Conservation (phyloP, 2,329 filamentous ascomycete species). For the Bipolaris sorokiniana region DNA sequence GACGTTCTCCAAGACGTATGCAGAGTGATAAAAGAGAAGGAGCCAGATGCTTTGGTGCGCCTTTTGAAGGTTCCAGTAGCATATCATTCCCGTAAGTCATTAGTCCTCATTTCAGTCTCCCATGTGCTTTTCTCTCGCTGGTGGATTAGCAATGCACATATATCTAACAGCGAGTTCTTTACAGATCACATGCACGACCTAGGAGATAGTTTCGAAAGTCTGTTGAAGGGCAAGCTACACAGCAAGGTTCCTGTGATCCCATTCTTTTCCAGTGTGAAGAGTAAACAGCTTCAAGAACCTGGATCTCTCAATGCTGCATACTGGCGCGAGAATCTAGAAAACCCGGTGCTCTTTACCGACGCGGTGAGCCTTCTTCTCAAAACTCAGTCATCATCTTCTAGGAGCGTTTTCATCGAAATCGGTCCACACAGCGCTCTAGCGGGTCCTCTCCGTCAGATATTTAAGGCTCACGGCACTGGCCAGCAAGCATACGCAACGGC, state of each 20-base stretch:
- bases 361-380: background rate
- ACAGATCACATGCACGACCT: conserved; percentile 26
- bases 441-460: conserved; percentile 20
- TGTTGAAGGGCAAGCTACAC: background rate
- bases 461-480: background rate
- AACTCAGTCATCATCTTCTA: background rate
- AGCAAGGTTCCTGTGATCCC: background rate
- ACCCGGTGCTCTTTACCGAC: conserved; percentile 14
- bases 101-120: background rate
- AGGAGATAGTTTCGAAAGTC: conserved; percentile 11
- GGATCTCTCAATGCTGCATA: conserved; percentile 15
- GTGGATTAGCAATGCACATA: background rate
- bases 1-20: background rate
- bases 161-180: background rate
- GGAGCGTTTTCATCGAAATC: conserved; percentile 17
- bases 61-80: conserved; percentile 26
- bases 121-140: background rate
- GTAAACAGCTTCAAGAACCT: background rate
- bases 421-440: conserved; percentile 22
- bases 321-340: conserved; percentile 22
- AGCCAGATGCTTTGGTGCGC: conserved; percentile 25
- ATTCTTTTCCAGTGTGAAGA: conserved; percentile 18
- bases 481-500: background rate
- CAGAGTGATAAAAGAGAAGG: background rate
- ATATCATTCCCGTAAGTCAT: conserved; percentile 33